phyloP scores from a whole-genome alignment of 345 rosid genomes.

The Salix koriyanagi region DNA sequence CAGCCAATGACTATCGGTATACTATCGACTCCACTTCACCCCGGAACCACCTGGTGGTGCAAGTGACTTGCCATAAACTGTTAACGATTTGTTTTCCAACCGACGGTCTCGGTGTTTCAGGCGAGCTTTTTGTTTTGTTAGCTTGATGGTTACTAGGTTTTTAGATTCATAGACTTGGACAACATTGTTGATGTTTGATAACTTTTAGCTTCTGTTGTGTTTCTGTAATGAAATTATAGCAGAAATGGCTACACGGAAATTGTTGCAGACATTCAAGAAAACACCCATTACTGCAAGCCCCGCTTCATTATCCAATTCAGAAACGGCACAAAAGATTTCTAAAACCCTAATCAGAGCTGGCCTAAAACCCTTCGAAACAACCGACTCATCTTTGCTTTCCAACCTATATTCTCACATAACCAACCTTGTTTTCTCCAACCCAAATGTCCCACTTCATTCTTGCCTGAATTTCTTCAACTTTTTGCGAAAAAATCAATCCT shows the following conservation, averaged over 20 bases:
- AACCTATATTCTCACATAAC: constrained; percentile 39
- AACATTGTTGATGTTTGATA: no score
- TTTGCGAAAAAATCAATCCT: constrained; percentile 36
- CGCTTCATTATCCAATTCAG: constrained; percentile 17
- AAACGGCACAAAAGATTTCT: constrained; percentile 27
- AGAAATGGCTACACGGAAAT: constrained; percentile 33
- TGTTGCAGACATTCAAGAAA: constrained; percentile 19
- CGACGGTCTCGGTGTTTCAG: no score
- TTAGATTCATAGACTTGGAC: no score
- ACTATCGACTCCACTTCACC: no score
- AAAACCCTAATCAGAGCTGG: constrained; percentile 29
- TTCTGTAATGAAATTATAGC: background rate
- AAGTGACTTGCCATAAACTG: no score
- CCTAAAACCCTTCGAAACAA: constrained; percentile 32
- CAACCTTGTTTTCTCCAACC: constrained; percentile 50
- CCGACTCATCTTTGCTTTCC: constrained; percentile 37
- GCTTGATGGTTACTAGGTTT: no score
- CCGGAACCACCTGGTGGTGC: no score
- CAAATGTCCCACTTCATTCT: constrained; percentile 42
- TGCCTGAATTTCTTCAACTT: constrained; percentile 57
- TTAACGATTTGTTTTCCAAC: no score
- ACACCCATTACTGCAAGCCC: background rate
- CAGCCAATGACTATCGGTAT: no score
- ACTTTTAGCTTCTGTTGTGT: no score
- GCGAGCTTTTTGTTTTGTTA: no score